Base-by-base conservation (phyloP, 78 protist species). In the Dictyostelium intermedium region DNA sequence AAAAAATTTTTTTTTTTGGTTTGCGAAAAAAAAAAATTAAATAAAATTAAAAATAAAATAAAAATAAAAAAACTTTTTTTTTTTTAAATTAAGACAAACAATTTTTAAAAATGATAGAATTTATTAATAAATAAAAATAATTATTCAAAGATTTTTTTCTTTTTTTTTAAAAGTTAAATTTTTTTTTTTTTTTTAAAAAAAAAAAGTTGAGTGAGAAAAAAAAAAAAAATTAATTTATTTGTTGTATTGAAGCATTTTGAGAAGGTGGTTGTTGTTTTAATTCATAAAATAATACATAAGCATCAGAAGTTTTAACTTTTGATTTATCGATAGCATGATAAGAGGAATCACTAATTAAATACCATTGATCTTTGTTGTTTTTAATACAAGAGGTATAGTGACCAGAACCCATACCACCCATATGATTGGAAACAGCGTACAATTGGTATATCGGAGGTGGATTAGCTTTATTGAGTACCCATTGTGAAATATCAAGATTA, bases 321-420 rank as follows among this genome's bases (percentile, higher is more conserved):
- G 83, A 73, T 66, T 81, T 87, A 18, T 74, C 73, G 37, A 50
- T 82, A 8, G 27, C 25, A 80, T 66, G 91, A 69, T 53, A 70
- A 18, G 86, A 43, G 11, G 96, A 82, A 85, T 97, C 98, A 76
- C 97, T 93, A 34, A 91, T 97, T 20, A 76, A 6, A 74, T 73
- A 66, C 99, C 99, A 98, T 23, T 41, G 61, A 32, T 83, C 83
- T 45, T 35, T 43, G 81, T 97, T 91, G 83, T 84, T 85, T 11
- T 66, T 66, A 37, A 97, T 92, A 73, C 79, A 89, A 8, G 99
- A 98, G 1, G 98, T 98, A 91, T 98, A 98, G 87, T 98, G 99
- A 32, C 99, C 99, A n/a, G 96, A 96, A 47, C 96, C 96, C 61
- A 93, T 11, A 23, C 92, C 81, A 61, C 99, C 99, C 63, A 47